phyloP scores from a whole-genome alignment of 2,329 filamentous ascomycete species.

The Aspergillus sojae region DNA sequence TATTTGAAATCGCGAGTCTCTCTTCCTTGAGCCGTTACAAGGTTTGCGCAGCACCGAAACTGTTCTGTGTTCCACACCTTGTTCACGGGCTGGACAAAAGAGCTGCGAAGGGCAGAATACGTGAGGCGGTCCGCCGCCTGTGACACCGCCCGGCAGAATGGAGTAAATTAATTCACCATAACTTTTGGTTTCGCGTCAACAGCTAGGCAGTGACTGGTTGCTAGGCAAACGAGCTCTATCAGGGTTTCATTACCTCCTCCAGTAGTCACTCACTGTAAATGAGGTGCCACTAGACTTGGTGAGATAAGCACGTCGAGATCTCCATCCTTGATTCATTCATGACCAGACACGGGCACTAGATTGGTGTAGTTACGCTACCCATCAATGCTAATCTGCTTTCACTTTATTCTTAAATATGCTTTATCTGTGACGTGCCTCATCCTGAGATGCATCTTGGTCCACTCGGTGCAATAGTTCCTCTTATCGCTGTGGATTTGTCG shows the following conservation, averaged over 20 bases:
- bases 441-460: background rate
- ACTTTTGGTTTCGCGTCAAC: background rate
- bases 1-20: conserved; percentile 12
- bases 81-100: conserved; percentile 14
- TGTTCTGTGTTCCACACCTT: conserved; percentile 16
- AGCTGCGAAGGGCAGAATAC: conserved; percentile 20
- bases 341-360: background rate
- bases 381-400: background rate
- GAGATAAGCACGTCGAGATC: background rate
- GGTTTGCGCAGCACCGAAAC: conserved; percentile 15
- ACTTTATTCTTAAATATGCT: background rate
- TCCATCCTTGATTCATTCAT: background rate
- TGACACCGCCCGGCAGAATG: conserved; percentile 34
- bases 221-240: background rate
- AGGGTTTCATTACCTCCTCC: background rate
- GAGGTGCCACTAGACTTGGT: background rate
- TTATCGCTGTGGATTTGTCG: background rate
- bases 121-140: conserved; percentile 9
- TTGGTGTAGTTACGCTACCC: background rate
- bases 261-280: background rate
- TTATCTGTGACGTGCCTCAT: background rate
- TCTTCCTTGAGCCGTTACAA: conserved; percentile 8
- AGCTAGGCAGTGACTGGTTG: background rate
- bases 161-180: background rate
- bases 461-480: background rate